Conservation (phyloP, 768 basidiomycete species). For the Termitomyces sp. region DNA sequence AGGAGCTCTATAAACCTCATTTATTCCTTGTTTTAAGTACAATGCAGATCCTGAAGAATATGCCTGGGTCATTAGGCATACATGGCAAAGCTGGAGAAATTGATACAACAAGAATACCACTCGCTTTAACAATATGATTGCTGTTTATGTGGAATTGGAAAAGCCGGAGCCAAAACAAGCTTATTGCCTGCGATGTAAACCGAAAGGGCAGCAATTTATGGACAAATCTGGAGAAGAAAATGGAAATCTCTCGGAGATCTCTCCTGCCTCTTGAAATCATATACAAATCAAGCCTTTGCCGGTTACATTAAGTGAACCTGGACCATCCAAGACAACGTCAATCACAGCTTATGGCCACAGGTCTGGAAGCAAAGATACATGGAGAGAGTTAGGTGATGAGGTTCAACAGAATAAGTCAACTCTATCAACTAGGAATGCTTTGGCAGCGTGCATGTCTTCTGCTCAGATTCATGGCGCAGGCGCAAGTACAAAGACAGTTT, state of each 20-base stretch:
- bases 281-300: not conserved
- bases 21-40: constrained; percentile 9
- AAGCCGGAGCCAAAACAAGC: constrained; percentile 22
- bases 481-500: not conserved
- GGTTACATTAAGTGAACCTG: constrained; percentile 2
- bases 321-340: constrained; percentile 1
- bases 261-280: not conserved
- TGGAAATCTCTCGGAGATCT: constrained; percentile 1
- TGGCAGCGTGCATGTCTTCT: not conserved
- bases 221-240: not conserved
- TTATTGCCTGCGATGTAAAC: constrained; percentile 19
- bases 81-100: constrained; percentile 41
- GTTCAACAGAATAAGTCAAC: not conserved
- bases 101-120: constrained; percentile 35
- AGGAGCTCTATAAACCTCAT: not conserved
- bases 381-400: not conserved
- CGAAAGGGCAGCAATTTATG: not conserved
- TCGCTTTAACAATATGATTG: constrained; percentile 29
- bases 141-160: constrained; percentile 15
- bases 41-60: constrained; percentile 18
- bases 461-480: not conserved
- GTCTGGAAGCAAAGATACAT: too few species aligned
- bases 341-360: too few species aligned
- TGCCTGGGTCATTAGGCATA: constrained; percentile 36
- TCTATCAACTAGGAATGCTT: not conserved